Evolutionary conservation across 2,329 filamentous ascomycete species (phyloP).

Genomic region (Phoma sp.): DNA sequence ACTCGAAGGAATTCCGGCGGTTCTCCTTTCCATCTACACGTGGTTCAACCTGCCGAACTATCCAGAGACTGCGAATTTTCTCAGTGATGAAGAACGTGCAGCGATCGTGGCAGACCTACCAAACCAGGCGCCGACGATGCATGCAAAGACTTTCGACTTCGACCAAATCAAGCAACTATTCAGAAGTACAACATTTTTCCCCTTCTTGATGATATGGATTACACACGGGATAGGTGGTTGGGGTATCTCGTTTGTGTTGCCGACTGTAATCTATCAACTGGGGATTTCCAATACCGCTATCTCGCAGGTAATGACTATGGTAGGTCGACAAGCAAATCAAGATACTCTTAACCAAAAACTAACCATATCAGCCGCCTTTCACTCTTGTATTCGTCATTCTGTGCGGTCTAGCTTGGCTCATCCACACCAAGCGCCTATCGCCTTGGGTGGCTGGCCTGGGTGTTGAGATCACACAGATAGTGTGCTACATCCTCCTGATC

Average conservation of each 20-base stretch:
- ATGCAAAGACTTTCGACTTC: slow-evolving; percentile 30
- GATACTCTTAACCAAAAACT: not conserved
- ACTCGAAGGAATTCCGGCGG: slow-evolving; percentile 30
- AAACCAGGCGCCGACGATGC: slow-evolving; percentile 30
- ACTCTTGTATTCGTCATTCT: slow-evolving; percentile 32
- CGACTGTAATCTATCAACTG: slow-evolving; percentile 30
- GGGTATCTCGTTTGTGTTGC: slow-evolving; percentile 33
- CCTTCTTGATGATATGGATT: slow-evolving; percentile 35
- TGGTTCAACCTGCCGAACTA: slow-evolving; percentile 32
- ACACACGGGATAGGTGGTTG: slow-evolving; percentile 32
- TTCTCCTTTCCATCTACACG: slow-evolving; percentile 22
- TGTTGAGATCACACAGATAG: slow-evolving; percentile 43
- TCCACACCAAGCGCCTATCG: slow-evolving; percentile 28
- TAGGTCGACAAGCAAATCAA: slow-evolving; percentile 14
- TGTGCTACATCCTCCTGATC: slow-evolving; percentile 52
- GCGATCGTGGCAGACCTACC: slow-evolving; percentile 26
- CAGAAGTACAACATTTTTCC: slow-evolving; percentile 27
- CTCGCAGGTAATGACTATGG: slow-evolving; percentile 33
- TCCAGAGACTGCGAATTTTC: slow-evolving; percentile 25
- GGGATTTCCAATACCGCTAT: slow-evolving; percentile 29
- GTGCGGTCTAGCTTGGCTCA: slow-evolving; percentile 24
- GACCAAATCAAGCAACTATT: slow-evolving; percentile 25
- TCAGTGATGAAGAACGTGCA: slow-evolving; percentile 24
- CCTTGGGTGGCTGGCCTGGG: slow-evolving; percentile 32
- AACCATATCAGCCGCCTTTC: slow-evolving; percentile 23